Evolutionary conservation across 495 filamentous ascomycete species (phyloP).

Genomic region (Daldinia caldariorum): DNA sequence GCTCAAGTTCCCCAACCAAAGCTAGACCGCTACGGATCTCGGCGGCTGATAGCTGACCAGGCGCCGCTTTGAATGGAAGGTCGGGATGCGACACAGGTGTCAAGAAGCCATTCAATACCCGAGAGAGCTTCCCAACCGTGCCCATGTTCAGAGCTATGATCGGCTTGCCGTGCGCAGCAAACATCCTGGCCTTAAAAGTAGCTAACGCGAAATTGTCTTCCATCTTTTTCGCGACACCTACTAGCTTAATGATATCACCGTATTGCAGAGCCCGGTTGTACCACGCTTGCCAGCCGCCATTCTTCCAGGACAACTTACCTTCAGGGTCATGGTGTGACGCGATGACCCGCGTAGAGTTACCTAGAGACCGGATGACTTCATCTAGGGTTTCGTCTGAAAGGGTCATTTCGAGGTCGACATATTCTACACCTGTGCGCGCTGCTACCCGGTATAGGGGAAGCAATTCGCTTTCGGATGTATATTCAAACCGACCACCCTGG

Average conservation of each 20-base stretch:
- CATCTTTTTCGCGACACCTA: constrained; percentile 79
- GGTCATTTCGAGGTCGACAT: constrained; percentile 91
- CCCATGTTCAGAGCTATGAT: constrained; percentile 99
- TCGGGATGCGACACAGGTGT: constrained; percentile 93
- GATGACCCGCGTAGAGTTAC: constrained; percentile 79
- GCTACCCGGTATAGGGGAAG: constrained; percentile 79
- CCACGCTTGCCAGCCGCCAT: constrained; percentile 84
- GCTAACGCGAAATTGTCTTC: constrained; percentile 88
- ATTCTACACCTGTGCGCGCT: constrained; percentile 85
- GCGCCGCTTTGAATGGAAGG: constrained; percentile 90
- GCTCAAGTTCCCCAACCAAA: constrained; percentile 80
- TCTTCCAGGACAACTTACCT: constrained; percentile 82
- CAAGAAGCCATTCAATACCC: constrained; percentile 91
- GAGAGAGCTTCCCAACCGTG: constrained; percentile 82
- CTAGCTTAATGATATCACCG: constrained; percentile 94
- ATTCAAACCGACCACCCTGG: constrained; percentile 91
- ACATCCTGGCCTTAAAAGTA: constrained; percentile 82
- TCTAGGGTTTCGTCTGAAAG: constrained; percentile 69
- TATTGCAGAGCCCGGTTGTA: constrained; percentile 88
- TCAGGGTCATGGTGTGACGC: constrained; percentile 94
- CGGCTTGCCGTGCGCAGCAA: constrained; percentile 74
- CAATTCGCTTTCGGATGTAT: constrained; percentile 74
- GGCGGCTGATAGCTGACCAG: constrained; percentile 89
- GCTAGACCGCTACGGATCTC: constrained; percentile 84
- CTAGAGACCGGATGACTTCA: constrained; percentile 71